phyloP scores from a whole-genome alignment of 768 basidiomycete species.

The Phaffia tasmanica region DNA sequence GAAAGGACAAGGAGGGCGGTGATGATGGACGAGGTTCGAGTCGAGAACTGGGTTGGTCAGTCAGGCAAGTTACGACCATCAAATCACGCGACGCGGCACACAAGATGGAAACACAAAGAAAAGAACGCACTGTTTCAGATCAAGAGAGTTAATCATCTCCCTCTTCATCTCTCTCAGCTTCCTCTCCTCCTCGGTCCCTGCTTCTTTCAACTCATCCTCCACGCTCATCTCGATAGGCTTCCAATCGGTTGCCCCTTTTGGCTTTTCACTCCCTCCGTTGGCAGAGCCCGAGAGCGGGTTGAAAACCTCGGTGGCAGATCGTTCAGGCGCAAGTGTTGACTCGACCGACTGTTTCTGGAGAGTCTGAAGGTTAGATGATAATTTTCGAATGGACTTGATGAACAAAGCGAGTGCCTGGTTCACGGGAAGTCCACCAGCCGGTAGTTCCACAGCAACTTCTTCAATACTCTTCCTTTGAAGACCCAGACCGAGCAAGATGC shows the following conservation, averaged over 20 bases:
- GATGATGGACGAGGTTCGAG: slow-evolving; percentile 8
- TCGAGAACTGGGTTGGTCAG: not conserved
- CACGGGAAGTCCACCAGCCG: slow-evolving; percentile 48
- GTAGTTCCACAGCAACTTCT: slow-evolving; percentile 59
- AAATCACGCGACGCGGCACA: slow-evolving; percentile 3
- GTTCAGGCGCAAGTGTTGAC: slow-evolving; percentile 36
- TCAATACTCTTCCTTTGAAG: slow-evolving; percentile 42
- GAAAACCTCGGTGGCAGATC: slow-evolving; percentile 8
- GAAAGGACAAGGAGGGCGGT: slow-evolving; percentile 2
- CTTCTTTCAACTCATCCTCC: slow-evolving; percentile 62
- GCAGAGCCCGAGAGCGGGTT: not conserved
- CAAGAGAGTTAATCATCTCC: slow-evolving; percentile 76
- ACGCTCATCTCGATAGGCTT: slow-evolving; percentile 45
- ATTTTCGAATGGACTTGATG: slow-evolving; percentile 76
- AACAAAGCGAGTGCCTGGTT: slow-evolving; percentile 82
- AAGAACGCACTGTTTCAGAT: slow-evolving; percentile 66
- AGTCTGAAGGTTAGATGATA: slow-evolving; percentile 60
- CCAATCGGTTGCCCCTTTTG: slow-evolving; percentile 38
- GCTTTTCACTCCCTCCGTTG: slow-evolving; percentile 20
- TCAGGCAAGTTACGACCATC: not conserved
- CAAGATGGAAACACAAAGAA: slow-evolving; percentile 13
- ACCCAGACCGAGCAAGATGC: slow-evolving; percentile 44
- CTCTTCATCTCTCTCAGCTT: slow-evolving; percentile 49
- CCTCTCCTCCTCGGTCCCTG: slow-evolving; percentile 56
- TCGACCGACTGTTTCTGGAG: slow-evolving; percentile 69